Evolutionary conservation across 805 yeast species (phyloP), one percentile per base, ranked within the genome.

Genomic region (Clavispora asparagi): DNA sequence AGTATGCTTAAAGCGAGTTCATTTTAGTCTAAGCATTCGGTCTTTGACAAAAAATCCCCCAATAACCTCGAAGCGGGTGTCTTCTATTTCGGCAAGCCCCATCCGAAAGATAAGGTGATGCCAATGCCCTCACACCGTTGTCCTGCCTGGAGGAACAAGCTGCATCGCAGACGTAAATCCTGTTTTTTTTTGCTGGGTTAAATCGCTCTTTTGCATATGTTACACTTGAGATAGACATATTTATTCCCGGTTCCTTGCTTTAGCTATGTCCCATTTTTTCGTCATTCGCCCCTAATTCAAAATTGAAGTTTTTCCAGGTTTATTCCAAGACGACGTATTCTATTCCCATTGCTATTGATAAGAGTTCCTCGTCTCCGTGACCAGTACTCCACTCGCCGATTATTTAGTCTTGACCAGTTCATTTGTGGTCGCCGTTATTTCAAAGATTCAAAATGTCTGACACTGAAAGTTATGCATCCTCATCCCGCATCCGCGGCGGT

Each of bases 391-490:
- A 9, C 35, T n/a, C 17, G 12, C 29, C 29, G 13, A 31, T 14
- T 13, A n/a, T 31, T 9, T 31, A 31, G 35, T 31, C 17, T 12
- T 29, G n/a, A 6, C 7, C 31, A 1, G 6, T 29, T 13, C 31
- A 10, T 11, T 29, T 10, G 11, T 10, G 10, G 31, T 10, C 27
- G 29, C 19, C 41, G 32, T 35, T 32, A 35, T 27, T 27, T 26
- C 19, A 31, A 32, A 19, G 16, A 29, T 14, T 40, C 27, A 29
- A 27, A 32, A 71, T 71, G 76, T 70, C 74, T 40, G 76, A 71
- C 56, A 55, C 63, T 39, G 75, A 70, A 54, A 65, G 70, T 51
- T 64, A 54, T 57, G 58, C 55, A 19, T 58, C 66, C n/a, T 57
- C 65, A 14, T 36, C 54, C 41, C 58, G 55, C 27, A 44, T 59